phyloP scores from a whole-genome alignment of 2,329 filamentous ascomycete species.

The Penicillium brasilianum region DNA sequence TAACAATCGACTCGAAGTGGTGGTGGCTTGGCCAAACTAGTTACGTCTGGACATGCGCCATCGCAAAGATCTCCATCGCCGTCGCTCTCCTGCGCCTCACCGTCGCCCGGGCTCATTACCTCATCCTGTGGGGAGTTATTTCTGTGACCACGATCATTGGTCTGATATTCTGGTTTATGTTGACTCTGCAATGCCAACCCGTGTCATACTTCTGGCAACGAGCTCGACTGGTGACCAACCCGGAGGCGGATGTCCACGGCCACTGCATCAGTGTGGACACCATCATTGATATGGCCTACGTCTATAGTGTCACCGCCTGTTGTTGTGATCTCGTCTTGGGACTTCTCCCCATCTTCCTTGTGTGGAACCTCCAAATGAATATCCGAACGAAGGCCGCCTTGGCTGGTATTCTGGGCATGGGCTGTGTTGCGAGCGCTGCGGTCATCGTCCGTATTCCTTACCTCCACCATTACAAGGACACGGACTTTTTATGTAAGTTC shows the following conservation, averaged over 20 bases:
- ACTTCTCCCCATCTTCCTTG: constrained; percentile 60
- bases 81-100: constrained; percentile 61
- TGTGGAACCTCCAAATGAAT: constrained; percentile 61
- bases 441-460: constrained; percentile 46
- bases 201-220: constrained; percentile 58
- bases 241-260: constrained; percentile 22
- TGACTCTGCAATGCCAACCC: constrained; percentile 60
- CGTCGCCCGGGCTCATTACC: constrained; percentile 27
- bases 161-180: constrained; percentile 56
- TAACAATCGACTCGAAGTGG: constrained; percentile 32
- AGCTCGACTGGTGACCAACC: constrained; percentile 23
- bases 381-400: constrained; percentile 57
- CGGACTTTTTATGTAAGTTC: constrained; percentile 42
- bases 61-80: constrained; percentile 59
- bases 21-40: constrained; percentile 64
- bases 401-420: constrained; percentile 60
- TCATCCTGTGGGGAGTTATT: constrained; percentile 46
- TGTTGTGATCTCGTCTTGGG: constrained; percentile 59
- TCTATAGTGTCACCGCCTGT: constrained; percentile 56
- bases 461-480: constrained; percentile 39
- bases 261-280: constrained; percentile 52
- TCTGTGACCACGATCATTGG: constrained; percentile 53
- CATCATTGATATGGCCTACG: constrained; percentile 59
- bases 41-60: constrained; percentile 55
- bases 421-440: constrained; percentile 53